phyloP scores from a whole-genome alignment of 2,329 filamentous ascomycete genomes.

The Chaetomium olivaceum region DNA sequence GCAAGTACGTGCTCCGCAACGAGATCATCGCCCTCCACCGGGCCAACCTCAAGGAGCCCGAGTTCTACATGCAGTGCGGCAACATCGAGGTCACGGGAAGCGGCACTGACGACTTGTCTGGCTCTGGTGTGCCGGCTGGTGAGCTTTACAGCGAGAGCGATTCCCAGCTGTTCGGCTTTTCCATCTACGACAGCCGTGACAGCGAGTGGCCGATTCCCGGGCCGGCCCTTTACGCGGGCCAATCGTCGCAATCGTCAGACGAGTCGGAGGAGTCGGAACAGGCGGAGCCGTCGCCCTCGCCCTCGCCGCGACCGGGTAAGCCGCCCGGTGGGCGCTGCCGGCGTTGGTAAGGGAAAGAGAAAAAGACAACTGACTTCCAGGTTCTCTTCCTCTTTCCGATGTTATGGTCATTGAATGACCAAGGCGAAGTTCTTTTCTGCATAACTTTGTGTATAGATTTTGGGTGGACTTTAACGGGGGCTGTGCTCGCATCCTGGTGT shows the following conservation, averaged over 20 bases:
- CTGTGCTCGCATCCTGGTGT: neutral
- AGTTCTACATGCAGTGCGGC: constrained; percentile 13
- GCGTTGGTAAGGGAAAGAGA: neutral
- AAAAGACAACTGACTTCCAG: neutral
- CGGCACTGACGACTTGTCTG: constrained; percentile 3
- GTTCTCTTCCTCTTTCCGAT: neutral
- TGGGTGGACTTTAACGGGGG: neutral
- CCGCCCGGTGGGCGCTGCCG: neutral
- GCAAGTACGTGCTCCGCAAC: constrained; percentile 15
- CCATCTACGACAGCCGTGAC: neutral
- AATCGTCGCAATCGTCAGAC: neutral
- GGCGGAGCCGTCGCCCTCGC: neutral
- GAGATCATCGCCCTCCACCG: constrained; percentile 12
- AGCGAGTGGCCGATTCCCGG: constrained; percentile 8
- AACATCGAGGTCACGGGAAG: constrained; percentile 10
- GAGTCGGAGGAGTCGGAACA: neutral
- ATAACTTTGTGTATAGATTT: neutral
- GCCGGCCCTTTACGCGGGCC: neutral
- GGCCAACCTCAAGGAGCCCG: neutral
- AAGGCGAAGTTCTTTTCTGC: neutral
- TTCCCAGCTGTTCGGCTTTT: constrained; percentile 6
- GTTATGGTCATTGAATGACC: neutral
- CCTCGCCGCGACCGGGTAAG: neutral
- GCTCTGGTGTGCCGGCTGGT: neutral
- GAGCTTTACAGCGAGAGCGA: constrained; percentile 9